Base-by-base conservation (phyloP, 352 stramenopile species). In the Peronospora destructor region DNA sequence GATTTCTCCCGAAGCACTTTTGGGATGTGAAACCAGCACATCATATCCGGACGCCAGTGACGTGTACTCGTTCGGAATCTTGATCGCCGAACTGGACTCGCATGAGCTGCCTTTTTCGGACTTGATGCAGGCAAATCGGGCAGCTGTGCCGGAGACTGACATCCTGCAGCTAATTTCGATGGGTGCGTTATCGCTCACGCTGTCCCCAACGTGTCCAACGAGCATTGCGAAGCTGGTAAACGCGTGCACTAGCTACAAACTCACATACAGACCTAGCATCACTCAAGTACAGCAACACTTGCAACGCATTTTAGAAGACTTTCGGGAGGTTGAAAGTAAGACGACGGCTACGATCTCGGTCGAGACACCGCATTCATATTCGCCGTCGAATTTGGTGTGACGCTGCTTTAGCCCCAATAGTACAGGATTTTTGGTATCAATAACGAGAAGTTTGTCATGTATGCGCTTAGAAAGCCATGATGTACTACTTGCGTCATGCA, bases 21-120 rank as follows among this genome's bases (percentile, higher is more conserved):
- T 87, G 5, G 73, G 76, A 1, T 59, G 74, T 6, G 71, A 84
- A 23, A 75, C 62, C 3, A 67, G 48, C 16, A 53, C 66, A 2
- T 55, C 53, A 14, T 68, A 66, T n/a, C 68, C 61, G 16, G 68
- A 79, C 12, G 73, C 73, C 2, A 72, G 62, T 17, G 73, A 87
- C 29, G 76, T 87, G 33, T 87, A 87, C 47, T 77, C 76, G 41
- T 62, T 87, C 48, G 76, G 76, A 17, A 80, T 87, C 37, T 42
- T 87, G 37, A 79, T 87, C 29, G 70, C 76, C 13, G 76, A 87
- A 48, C 68, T 86, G 60, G 75, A 87, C 30, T 82, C 76, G 16
- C 76, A 87, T 45, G 68, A 81, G 49, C 60, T 87, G 33, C 76
- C 76, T 9, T 87, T 87, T 41, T 75, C 73, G 7, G 71, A 87